Percentiles rank a stretch among this genome's conserved stretches.
Evolutionary conservation across 495 filamentous ascomycete species (phyloP).

Genomic region (Evansstolkia leycettana): DNA sequence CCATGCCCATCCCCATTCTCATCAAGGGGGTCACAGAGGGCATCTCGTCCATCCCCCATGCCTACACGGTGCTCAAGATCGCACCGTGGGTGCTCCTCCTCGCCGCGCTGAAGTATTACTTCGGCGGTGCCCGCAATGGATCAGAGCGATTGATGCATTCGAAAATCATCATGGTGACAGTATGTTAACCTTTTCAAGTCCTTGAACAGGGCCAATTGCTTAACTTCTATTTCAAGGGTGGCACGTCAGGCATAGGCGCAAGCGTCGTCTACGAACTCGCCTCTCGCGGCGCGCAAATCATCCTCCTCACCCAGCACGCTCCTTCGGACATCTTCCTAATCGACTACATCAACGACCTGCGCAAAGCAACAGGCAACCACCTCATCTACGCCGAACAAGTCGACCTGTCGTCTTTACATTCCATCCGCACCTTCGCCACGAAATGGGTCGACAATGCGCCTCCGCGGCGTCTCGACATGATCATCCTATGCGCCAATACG

Average conservation of each 20-base stretch:
- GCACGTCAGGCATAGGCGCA: slow-evolving; percentile 88
- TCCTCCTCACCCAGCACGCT: slow-evolving; percentile 75
- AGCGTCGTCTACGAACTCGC: slow-evolving; percentile 62
- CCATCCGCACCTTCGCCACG: slow-evolving; percentile 88
- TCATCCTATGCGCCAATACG: slow-evolving; percentile 74
- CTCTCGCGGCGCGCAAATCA: slow-evolving; percentile 72
- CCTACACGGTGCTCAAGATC: slow-evolving; percentile 45
- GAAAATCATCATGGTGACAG: slow-evolving; percentile 85
- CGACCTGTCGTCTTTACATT: slow-evolving; percentile 75
- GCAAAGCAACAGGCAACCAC: slow-evolving; percentile 65
- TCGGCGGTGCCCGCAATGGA: slow-evolving; percentile 57
- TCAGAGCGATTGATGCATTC: slow-evolving; percentile 84
- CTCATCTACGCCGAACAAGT: slow-evolving; percentile 92
- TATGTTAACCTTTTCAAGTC: slow-evolving; percentile 19
- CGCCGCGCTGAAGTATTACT: slow-evolving; percentile 63
- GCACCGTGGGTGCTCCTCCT: slow-evolving; percentile 46
- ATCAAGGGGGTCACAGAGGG: slow-evolving; percentile 51
- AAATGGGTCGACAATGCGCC: slow-evolving; percentile 97
- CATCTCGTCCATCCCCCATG: slow-evolving; percentile 50
- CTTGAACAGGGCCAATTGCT: slow-evolving; percentile 6
- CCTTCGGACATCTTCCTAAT: slow-evolving; percentile 76
- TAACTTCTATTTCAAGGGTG: slow-evolving; percentile 52
- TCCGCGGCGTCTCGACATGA: slow-evolving; percentile 81
- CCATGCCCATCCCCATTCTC: slow-evolving; percentile 74
- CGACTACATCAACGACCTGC: slow-evolving; percentile 85